These are phyloP conservation scores for Colletotrichum liaoningense DNA, from an alignment of 2,329 filamentous ascomycete genomes.

Conservation along the genomic window DNA sequence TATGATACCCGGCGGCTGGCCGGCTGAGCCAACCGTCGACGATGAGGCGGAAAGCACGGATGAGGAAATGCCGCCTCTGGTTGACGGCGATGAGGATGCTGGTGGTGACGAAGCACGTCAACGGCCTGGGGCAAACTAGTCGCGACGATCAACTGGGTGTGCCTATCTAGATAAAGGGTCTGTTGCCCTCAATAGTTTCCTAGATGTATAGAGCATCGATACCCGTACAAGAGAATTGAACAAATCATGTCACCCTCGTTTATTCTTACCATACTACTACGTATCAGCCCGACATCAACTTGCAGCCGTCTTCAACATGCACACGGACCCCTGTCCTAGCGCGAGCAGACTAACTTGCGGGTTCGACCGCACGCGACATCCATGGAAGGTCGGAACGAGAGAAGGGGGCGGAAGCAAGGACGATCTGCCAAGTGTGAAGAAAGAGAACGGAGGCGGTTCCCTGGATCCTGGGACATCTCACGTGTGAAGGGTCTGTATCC, in stretches of 20 bases:
- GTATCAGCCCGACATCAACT: background rate
- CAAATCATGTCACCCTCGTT: background rate
- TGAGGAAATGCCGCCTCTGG: background rate
- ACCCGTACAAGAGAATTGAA: background rate
- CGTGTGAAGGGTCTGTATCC: background rate
- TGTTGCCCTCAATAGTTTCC: background rate
- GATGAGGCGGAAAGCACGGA: constrained; percentile 29
- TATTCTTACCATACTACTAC: no score
- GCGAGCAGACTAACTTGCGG: constrained; percentile 8
- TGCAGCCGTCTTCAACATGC: background rate
- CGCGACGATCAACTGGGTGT: background rate
- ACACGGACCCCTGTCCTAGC: constrained; percentile 17
- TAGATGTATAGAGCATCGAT: background rate
- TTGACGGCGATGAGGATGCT: background rate
- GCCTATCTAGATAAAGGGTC: background rate
- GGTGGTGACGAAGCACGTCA: background rate
- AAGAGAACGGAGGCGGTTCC: background rate
- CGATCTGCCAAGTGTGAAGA: constrained; percentile 34
- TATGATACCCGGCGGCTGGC: constrained; percentile 27
- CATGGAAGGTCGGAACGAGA: background rate
- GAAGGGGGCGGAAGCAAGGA: constrained; percentile 14
- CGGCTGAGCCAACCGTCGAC: constrained; percentile 32
- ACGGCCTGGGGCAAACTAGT: background rate
- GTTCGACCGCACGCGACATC: constrained; percentile 31
- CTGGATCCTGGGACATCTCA: constrained; percentile 9